Evolutionary conservation across 2,329 filamentous ascomycete genomes (phyloP).

Genomic region (Fusarium clavum): DNA sequence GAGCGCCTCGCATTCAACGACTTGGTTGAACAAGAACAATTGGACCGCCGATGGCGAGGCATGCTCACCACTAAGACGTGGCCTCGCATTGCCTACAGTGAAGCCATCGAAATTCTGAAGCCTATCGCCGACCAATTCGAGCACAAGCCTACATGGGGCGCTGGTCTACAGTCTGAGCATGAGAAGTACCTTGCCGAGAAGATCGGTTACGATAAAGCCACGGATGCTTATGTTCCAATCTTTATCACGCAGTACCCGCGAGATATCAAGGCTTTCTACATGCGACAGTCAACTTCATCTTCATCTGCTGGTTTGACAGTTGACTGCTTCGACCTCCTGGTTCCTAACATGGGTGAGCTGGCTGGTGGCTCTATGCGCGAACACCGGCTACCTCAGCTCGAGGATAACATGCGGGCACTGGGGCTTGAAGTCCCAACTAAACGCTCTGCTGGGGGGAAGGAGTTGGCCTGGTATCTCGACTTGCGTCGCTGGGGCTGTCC

Average conservation of each 20-base stretch:
- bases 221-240: constrained; percentile 70
- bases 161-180: constrained; percentile 88
- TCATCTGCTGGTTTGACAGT: constrained; percentile 66
- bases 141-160: constrained; percentile 75
- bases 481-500: constrained; percentile 90
- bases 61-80: constrained; percentile 68
- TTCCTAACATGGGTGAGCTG: constrained; percentile 87
- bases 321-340: constrained; percentile 89
- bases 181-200: constrained; percentile 85
- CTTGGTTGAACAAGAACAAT: constrained; percentile 56
- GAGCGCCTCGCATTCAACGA: constrained; percentile 58
- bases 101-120: constrained; percentile 78
- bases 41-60: constrained; percentile 78
- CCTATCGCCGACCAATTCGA: constrained; percentile 72
- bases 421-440: constrained; percentile 64
- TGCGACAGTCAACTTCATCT: constrained; percentile 55
- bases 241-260: constrained; percentile 96
- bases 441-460: constrained; percentile 45
- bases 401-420: constrained; percentile 76
- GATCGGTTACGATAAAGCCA: constrained; percentile 64
- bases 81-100: constrained; percentile 85
- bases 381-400: constrained; percentile 75
- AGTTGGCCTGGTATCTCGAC: constrained; percentile 87
- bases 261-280: constrained; percentile 88
- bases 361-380: constrained; percentile 92